phyloP scores from a whole-genome alignment of 306 rosid genomes.

The Castanopsis chinensis region DNA sequence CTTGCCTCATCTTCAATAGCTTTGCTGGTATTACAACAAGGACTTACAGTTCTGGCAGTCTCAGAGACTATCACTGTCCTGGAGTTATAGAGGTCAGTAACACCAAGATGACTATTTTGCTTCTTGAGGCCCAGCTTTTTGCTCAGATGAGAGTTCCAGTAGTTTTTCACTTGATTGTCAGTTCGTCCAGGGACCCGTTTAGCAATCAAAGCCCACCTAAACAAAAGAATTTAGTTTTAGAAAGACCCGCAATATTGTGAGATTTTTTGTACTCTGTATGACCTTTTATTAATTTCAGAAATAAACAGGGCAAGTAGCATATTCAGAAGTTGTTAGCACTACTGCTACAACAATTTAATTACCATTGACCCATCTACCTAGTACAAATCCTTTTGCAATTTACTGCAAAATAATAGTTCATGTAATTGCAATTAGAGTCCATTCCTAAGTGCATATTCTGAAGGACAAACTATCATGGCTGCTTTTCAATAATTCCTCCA shows the following conservation, averaged over 20 bases:
- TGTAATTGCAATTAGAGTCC: too few species aligned
- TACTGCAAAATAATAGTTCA: too few species aligned
- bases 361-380: too few species aligned
- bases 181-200: background rate
- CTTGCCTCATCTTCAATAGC: background rate
- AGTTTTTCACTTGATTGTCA: background rate
- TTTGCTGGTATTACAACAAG: background rate
- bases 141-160: background rate
- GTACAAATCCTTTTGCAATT: too few species aligned
- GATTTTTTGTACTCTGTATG: too few species aligned
- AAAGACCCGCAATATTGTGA: too few species aligned
- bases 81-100: background rate
- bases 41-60: background rate
- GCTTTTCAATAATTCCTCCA: background rate
- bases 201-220: background rate
- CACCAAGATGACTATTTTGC: background rate
- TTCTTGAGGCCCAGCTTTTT: background rate
- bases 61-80: background rate
- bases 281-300: too few species aligned
- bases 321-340: background rate
- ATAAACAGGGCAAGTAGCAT: too few species aligned
- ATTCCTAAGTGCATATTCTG: background rate
- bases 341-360: background rate
- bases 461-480: background rate
- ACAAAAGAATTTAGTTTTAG: background rate